Base-by-base conservation (phyloP, 495 filamentous ascomycete genomes). In the Aspergillus cavernicola region DNA sequence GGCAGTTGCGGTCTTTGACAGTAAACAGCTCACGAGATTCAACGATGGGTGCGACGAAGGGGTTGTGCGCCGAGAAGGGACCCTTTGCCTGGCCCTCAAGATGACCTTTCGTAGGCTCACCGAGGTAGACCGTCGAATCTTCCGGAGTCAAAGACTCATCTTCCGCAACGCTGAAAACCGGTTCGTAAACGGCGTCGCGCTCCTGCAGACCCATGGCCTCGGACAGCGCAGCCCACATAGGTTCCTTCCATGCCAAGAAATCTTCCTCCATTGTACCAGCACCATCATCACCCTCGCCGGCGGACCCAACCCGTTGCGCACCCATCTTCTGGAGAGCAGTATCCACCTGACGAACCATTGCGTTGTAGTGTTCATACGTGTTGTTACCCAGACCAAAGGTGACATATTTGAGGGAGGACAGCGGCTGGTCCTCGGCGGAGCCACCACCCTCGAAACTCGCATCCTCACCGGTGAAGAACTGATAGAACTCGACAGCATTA, bases 231-330 rank as follows among this genome's bases (percentile, higher is more conserved):
- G 76, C 72, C 93, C 93, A 99, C 95, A 99, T 99, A 43, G 92
- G 91, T 62, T 99, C 93, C 71, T 99, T 99, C 93, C 93, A 99
- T 55, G 93, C 88, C 65, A 99, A 75, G 70, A 97, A 99, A 63
- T 99, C 93, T 75, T 99, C 93, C 72, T 99, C 93, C 93, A 99
- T 99, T 47, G 93, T 99, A 50, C 93, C 93, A 45, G 93, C 92
- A 54, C 93, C 93, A 67, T 99, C 93, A 61, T 99, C 93, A 62
- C 93, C 93, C 74, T 97, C 93, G 64, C 93, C 93, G 26, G 91
- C 90, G 35, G 83, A 74, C 9, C 92, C 90, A 57, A 99, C 90
- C 51, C 90, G 80, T 46, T 80, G 78, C 16, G 88, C 93, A 52
- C 93, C 93, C 23, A 92, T 76, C 60, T 88, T 91, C 58, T 80